Evolutionary conservation across 1,139 yeast species (phyloP).

Genomic region (Trichomonascaceae sp.): DNA sequence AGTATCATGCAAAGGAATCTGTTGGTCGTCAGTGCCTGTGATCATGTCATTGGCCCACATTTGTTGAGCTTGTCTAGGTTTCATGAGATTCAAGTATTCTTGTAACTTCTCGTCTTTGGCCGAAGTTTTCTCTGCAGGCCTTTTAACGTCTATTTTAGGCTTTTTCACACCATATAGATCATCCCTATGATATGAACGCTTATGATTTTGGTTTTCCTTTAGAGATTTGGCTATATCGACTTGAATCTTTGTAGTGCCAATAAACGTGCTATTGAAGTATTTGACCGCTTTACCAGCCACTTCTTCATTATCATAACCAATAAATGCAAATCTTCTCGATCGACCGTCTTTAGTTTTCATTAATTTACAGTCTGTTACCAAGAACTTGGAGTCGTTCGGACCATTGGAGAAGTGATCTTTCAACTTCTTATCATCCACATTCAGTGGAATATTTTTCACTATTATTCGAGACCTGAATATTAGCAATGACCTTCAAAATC

Average conservation of each 20-base stretch:
- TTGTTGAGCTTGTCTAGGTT: slow-evolving; percentile 57
- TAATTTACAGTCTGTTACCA: slow-evolving; percentile 81
- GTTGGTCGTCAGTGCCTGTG: slow-evolving; percentile 23
- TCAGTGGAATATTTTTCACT: slow-evolving; percentile 87
- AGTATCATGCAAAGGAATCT: slow-evolving; percentile 15
- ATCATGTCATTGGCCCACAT: slow-evolving; percentile 71
- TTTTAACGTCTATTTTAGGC: neutral
- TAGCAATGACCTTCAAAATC: neutral
- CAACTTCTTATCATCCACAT: slow-evolving; percentile 70
- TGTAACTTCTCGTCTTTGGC: slow-evolving; percentile 56
- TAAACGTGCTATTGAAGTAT: slow-evolving; percentile 70
- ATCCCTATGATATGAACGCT: neutral
- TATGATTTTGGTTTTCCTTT: slow-evolving; percentile 42
- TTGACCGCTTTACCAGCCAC: slow-evolving; percentile 78
- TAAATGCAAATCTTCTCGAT: slow-evolving; percentile 87
- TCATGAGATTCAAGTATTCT: slow-evolving; percentile 80
- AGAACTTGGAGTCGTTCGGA: slow-evolving; percentile 29
- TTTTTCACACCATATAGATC: neutral
- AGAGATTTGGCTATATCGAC: slow-evolving; percentile 85
- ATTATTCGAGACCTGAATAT: slow-evolving; percentile 70
- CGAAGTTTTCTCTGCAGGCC: neutral
- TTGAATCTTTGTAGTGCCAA: slow-evolving; percentile 73
- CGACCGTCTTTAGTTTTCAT: slow-evolving; percentile 77
- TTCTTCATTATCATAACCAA: slow-evolving; percentile 66
- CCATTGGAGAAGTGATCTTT: slow-evolving; percentile 52